Evolutionary conservation across 2,329 filamentous ascomycete genomes (phyloP), one percentile per base, ranked within the genome.

Genomic region (Claviceps quebecensis): DNA sequence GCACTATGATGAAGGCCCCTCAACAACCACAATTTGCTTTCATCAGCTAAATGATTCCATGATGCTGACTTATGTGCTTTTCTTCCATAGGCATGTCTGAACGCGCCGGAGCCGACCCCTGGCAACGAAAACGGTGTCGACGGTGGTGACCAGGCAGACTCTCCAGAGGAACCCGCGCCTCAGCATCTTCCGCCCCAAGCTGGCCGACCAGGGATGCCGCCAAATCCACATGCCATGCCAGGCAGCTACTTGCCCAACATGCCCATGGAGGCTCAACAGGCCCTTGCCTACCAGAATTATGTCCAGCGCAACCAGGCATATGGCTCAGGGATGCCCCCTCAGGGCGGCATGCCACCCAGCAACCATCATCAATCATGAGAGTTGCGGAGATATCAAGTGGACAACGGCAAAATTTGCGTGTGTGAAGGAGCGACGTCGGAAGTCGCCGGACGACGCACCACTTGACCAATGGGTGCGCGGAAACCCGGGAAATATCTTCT

Each of bases 61-160:
- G 26, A 29, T 29, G 26, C 26, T 16, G 22, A 23, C 19, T 49
- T 3, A 26, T 26, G 23, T 57, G 49, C 59, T 16, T 26, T 2
- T 37, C 9, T 40, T 54, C 23, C 51, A n/a, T 60, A 97, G 91
- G 90, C 93, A 49, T 98, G 93, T 66, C 72, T 98, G 55, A 98
- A 98, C 68, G 93, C 93, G 19, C 93, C 93, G 43, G 93, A 98
- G 68, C 90, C 91, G 48, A 76, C 83, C 23, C 79, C 82, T 37
- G 86, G 86, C 63, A 83, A 81, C 62, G 87, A 95, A 65, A 89
- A 89, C 60, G 86, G 86, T 49, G 84, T 87, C 55, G 85, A 90
- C 57, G 84, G 85, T 57, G 70, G 75, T 56, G 84, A 86, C 59
- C 80, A 85, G 57, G 85, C 88, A 62, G 89, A 96, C 58, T 94